Base-by-base conservation (phyloP, 2,329 filamentous ascomycete genomes). In the Ascosphaera acerosa region DNA sequence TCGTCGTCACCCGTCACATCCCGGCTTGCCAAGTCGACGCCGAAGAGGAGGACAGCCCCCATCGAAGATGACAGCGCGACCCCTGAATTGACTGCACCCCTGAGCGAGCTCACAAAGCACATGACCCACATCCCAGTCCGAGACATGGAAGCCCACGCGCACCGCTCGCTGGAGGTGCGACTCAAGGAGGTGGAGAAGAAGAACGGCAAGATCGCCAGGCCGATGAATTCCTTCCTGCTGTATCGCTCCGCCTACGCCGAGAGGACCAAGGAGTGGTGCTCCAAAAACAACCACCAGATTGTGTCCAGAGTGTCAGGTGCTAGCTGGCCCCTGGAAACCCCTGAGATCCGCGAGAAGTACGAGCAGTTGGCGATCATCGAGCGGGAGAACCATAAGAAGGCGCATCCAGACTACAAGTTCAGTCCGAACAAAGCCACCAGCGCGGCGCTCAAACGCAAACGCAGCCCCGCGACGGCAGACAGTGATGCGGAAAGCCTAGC, bases 221-320 rank as follows among this genome's bases (percentile, higher is more conserved):
- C 87, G 2, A 90, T 92, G 74, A 97, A 97, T 50, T 84, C 78
- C 1, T 97, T 94, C 57, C 91, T 97, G 75, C 60, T 97, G 31
- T 97, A 97, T 50, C 74, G 87, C 26, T 91, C 87, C 40, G 78
- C 80, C 4, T 92, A 78, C 46, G 77, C 89, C 36, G 76, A 87
- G 37, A 64, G 81, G 18, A 78, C 77, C 35, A 91, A 91, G 51
- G 61, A 66, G 32, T 77, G 71, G 60, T 77, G 76, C 42, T 58
- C 67, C 10, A 70, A 87, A 43, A 84, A 87, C 50, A 92, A 94
- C 53, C 84, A 97, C 49, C 84, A 97, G 49, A 59, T 87, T 20
- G 76, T 94, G 16, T 94, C 84, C 2, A 69, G 71, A 29, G 68
- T 87, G n/a, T 80, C 78, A 34, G 87, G 82, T 17, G 59, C 68